These are phyloP conservation scores for Epithele typhae DNA, from an alignment of 768 basidiomycete species.

Conservation along the genomic window DNA sequence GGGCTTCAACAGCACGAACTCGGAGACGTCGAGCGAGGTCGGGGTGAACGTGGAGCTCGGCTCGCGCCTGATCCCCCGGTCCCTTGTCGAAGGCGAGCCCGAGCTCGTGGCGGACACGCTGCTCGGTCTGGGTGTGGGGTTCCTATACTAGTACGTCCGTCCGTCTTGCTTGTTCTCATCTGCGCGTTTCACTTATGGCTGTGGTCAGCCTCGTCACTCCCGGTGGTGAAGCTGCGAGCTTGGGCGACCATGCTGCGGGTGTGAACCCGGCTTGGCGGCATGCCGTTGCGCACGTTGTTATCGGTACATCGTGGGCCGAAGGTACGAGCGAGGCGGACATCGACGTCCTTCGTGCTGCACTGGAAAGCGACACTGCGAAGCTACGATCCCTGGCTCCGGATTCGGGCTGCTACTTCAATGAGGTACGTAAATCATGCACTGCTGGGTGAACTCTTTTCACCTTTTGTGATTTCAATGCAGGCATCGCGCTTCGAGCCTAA, in stretches of 20 bases:
- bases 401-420: constrained; percentile 43
- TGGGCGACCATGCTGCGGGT: too few relatives aligned
- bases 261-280: constrained; percentile 49
- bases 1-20: constrained; percentile 2
- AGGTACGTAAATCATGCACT: constrained; percentile 28
- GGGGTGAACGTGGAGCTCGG: constrained; percentile 10
- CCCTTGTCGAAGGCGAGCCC: constrained; percentile 8
- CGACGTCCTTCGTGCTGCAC: constrained; percentile 4
- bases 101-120: constrained; percentile 6
- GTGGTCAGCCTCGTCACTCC: too few relatives aligned
- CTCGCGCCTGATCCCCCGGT: constrained; percentile 17
- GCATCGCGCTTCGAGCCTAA: constrained; percentile 39
- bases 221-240: too few relatives aligned
- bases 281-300: constrained; percentile 29
- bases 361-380: constrained; percentile 16
- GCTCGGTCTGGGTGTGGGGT: neutral
- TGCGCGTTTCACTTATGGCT: too few relatives aligned
- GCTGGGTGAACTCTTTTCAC: neutral
- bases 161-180: too few relatives aligned
- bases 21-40: constrained; percentile 1
- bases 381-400: constrained; percentile 28
- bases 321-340: constrained; percentile 14
- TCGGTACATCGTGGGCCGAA: constrained; percentile 19
- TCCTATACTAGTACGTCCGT: constrained; percentile 10
- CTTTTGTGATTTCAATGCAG: constrained; percentile 18